Evolutionary conservation across 306 rosid genomes (phyloP), one percentile per base, ranked within the genome.

Genomic region (Ochetophila trinervis): DNA sequence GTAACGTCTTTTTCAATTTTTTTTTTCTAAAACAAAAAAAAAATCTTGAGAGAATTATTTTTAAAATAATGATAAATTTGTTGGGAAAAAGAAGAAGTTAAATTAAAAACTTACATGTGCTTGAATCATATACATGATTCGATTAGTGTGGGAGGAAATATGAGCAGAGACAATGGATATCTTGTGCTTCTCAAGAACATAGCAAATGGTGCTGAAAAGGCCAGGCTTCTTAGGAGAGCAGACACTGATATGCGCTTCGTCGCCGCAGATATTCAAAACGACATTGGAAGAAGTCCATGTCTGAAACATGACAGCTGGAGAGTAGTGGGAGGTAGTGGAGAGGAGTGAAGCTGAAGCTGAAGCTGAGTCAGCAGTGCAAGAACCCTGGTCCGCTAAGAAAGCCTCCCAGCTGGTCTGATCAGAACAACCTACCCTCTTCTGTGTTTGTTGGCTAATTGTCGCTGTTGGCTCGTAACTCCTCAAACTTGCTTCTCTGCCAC

Each of bases 211-310:
- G 30, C 86, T 6, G 47, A 86, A 64, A 22, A 86, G 59, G 0
- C 93, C 80, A 0, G 68, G 56, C 63, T 82, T 87, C 80, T 62
- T 86, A 16, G 69, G 40, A 0, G 82, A 20, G 51, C 80, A 89
- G 2, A 89, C 72, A 66, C 72, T 60, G 48, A 85, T 79, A 8
- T 89, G 91, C n/a, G 98, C 98, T n/a, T 76, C 77, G 5, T 57
- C 70, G 5, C 89, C 91, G n/a, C 70, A 81, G 10, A 85, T 17
- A 57, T 70, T 87, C 72, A 87, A 4, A 0, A 82, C 88, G 1
- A 89, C 65, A 62, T 89, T 86, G 8, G 84, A 7, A 13, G 88
- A 71, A 45, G 68, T 32, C 86, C 85, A 85, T 0, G 89, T 89
- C n/a, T 89, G 74, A 37, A 89, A 82, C 9, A 0, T 50, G 2